These are phyloP conservation scores for Globisporangium emineosum DNA, from an alignment of 352 stramenopile species.

Conservation along the genomic window DNA sequence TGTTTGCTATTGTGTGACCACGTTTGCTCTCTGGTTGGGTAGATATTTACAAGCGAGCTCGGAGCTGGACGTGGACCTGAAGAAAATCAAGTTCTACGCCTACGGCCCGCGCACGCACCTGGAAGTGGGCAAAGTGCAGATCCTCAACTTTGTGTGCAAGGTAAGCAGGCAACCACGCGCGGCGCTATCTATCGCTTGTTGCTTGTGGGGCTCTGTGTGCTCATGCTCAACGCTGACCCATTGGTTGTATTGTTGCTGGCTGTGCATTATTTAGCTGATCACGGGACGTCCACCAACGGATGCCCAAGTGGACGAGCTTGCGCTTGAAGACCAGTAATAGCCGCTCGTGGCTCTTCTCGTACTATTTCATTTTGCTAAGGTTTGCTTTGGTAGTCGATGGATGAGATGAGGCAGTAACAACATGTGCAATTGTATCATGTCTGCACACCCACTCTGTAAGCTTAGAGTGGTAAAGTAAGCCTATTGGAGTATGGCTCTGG, in stretches of 20 bases:
- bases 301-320: conserved; percentile 65
- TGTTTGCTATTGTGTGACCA: too few relatives aligned
- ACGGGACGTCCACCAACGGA: conserved; percentile 62
- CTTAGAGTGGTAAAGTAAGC: too few relatives aligned
- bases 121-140: conserved; percentile 84
- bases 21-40: neutral
- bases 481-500: too few relatives aligned
- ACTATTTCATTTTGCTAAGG: neutral
- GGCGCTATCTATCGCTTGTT: neutral
- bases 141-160: conserved; percentile 88
- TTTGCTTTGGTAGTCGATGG: neutral
- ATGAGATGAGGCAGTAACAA: neutral
- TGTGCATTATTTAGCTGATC: conserved; percentile 42
- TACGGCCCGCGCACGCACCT: conserved; percentile 65
- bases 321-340: conserved; percentile 45
- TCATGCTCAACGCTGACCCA: neutral
- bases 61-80: conserved; percentile 70
- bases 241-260: neutral
- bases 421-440: neutral
- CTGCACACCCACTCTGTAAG: neutral
- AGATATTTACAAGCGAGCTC: conserved; percentile 71
- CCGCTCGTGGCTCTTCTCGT: neutral
- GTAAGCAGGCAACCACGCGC: conserved; percentile 27
- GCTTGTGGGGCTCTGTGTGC: neutral
- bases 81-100: conserved; percentile 74